Percentiles rank a stretch among this genome's conserved stretches.
phyloP scores from a whole-genome alignment of 495 filamentous ascomycete genomes.

The Xylaria telfairii region DNA sequence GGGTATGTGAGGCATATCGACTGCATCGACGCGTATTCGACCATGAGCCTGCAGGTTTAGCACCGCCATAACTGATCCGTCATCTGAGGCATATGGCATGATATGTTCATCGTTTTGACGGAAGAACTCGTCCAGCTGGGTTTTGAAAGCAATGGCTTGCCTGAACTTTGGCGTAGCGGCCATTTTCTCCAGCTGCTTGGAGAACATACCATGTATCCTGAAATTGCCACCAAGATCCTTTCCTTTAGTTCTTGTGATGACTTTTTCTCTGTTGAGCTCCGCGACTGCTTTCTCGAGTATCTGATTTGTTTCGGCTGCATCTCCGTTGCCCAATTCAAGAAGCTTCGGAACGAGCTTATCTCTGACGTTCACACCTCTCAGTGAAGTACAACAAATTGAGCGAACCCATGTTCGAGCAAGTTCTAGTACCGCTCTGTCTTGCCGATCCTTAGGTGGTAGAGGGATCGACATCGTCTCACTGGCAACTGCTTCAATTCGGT shows the following conservation, averaged over 20 bases:
- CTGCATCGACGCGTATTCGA: constrained; percentile 60
- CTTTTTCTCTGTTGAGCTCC: constrained; percentile 62
- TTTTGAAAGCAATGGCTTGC: constrained; percentile 65
- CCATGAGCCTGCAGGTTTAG: constrained; percentile 70
- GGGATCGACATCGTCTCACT: constrained; percentile 36
- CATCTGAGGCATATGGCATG: constrained; percentile 55
- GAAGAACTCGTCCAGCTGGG: constrained; percentile 62
- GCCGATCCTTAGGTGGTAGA: constrained; percentile 16
- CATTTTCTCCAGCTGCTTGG: constrained; percentile 54
- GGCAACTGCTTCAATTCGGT: constrained; percentile 50
- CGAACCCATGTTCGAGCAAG: constrained; percentile 44
- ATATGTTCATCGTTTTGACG: constrained; percentile 41
- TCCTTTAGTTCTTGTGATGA: constrained; percentile 64
- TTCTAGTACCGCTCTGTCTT: constrained; percentile 24
- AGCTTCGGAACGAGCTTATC: constrained; percentile 47
- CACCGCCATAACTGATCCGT: constrained; percentile 73
- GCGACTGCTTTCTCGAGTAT: constrained; percentile 63
- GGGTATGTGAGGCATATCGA: constrained; percentile 67
- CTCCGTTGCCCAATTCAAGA: constrained; percentile 38
- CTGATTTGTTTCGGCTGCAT: constrained; percentile 44
- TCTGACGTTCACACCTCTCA: constrained; percentile 41
- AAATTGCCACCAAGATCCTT: constrained; percentile 61
- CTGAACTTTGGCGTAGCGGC: constrained; percentile 52
- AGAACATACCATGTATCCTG: constrained; percentile 64
- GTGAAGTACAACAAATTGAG: constrained; percentile 42